Base-by-base conservation (phyloP, 495 filamentous ascomycete genomes). In the Talaromyces adpressus region DNA sequence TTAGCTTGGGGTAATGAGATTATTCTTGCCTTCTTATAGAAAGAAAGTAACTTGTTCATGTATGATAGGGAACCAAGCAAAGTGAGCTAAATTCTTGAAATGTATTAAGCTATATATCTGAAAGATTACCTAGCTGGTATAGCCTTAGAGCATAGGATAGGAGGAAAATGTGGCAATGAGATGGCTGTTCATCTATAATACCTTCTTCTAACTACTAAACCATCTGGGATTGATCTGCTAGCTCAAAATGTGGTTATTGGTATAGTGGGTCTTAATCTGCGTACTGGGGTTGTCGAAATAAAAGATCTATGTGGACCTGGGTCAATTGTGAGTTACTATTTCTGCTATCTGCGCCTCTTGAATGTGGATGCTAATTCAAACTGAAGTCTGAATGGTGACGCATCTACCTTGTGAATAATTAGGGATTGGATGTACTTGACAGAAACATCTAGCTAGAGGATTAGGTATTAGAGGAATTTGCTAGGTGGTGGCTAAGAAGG, bases 121-220 rank as follows among this genome's bases (percentile, higher is more conserved):
- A 11, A 62, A 34, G 16, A 20, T 1, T 16, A 7, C 4, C 6
- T 6, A 34, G 29, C 27, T 62, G 23, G 22, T 18, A 34, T 6
- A 58, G 58, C 45, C 30, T 32, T 25, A 7, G 41, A 18, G 32
- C 58, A 65, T 57, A 65, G 54, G 18, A 60, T 14, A 20, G 2
- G 16, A 23, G 63, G 58, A 12, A 57, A 62, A 18, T 65, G 63
- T 62, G 63, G 45, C 49, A 59, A 65, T 59, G 23, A 57, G 39
- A 65, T 65, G 63, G 51, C 58, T 36, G 49, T 49, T 56, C 63
- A 65, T 51, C 34, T 65, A 20, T 65, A 65, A 41, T 65, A 62
- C 51, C 36, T 58, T 27, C 30, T 27, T 27, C 56, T 47, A 39
- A 62, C 47, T n/a, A 45, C 32, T 22, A 29, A 45, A 18, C 57